A percentile compares a stretch with the other conserved stretches of the same genome.
These are phyloP conservation scores for Penicillium decumbens DNA, from an alignment of 2,329 filamentous ascomycete species.

Conservation along the genomic window DNA sequence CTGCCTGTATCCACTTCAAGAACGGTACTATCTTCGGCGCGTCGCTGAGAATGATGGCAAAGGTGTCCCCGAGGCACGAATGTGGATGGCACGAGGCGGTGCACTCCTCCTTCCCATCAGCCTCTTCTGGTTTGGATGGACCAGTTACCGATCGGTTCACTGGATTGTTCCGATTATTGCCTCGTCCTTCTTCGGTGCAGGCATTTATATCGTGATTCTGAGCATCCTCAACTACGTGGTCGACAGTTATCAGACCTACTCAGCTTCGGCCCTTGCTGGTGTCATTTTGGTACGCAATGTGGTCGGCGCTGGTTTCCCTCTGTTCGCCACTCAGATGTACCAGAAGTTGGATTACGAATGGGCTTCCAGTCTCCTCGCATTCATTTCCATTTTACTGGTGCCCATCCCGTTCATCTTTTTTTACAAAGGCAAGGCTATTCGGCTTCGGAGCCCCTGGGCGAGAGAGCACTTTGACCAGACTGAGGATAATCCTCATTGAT, in stretches of 20 bases:
- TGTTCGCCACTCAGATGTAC: conserved; percentile 38
- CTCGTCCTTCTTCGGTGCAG: conserved; percentile 61
- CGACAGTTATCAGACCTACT: conserved; percentile 65
- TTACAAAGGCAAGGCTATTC: conserved; percentile 29
- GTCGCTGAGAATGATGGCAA: conserved; percentile 45
- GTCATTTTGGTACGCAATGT: conserved; percentile 70
- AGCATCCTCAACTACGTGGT: conserved; percentile 72
- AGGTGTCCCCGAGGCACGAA: conserved; percentile 59
- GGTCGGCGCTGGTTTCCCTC: conserved; percentile 30
- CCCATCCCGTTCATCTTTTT: conserved; percentile 41
- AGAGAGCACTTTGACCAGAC: conserved; percentile 27
- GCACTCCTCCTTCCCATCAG: conserved; percentile 60
- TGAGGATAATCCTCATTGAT: conserved; percentile 26
- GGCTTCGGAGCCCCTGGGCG: conserved; percentile 29
- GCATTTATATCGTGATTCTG: conserved; percentile 68
- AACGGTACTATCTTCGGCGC: conserved; percentile 37
- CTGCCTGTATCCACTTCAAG: conserved; percentile 49
- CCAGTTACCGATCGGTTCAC: conserved; percentile 55
- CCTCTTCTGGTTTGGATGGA: conserved; percentile 65
- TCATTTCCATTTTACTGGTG: conserved; percentile 35
- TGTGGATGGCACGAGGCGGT: conserved; percentile 61
- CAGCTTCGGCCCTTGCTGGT: conserved; percentile 68
- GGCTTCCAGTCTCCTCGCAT: conserved; percentile 38
- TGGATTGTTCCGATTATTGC: conserved; percentile 67
- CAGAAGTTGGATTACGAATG: conserved; percentile 34